Conservation (phyloP, 2,329 filamentous ascomycete species). For the Trichoderma polysporum region DNA sequence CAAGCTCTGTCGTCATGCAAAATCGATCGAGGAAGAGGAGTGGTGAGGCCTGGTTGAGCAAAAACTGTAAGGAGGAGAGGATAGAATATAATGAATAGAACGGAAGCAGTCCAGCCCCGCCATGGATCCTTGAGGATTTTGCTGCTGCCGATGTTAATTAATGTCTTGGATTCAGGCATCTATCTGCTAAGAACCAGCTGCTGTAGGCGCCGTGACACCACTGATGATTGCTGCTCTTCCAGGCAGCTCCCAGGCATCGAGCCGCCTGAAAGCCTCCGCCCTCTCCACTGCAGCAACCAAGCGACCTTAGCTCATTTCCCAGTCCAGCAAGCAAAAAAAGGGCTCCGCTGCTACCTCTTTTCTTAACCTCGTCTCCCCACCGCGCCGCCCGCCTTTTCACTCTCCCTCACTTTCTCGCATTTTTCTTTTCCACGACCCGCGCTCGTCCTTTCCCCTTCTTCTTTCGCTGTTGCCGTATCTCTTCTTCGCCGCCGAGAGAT, state of each 20-base stretch:
- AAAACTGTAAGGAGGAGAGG: neutral
- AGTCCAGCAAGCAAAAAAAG: conserved; percentile 14
- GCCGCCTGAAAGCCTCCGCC: conserved; percentile 11
- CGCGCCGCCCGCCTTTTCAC: conserved; percentile 20
- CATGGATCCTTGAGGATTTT: too few species aligned
- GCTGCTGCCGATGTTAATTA: neutral
- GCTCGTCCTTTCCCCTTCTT: neutral
- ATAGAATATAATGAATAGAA: neutral
- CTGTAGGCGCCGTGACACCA: neutral
- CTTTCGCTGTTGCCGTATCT: neutral
- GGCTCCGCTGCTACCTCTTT: conserved; percentile 14
- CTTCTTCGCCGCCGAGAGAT: conserved; percentile 8
- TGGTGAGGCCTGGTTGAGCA: neutral
- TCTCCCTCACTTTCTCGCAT: conserved; percentile 12
- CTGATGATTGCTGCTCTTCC: neutral
- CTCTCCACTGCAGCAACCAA: conserved; percentile 9
- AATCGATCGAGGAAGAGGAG: neutral
- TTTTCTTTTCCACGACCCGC: conserved; percentile 18
- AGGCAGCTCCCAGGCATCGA: conserved; percentile 9
- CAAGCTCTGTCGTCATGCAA: neutral
- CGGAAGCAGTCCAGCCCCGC: neutral
- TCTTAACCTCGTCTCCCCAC: conserved; percentile 20
- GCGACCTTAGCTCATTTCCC: conserved; percentile 9
- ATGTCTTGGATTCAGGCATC: neutral
- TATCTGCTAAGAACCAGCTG: neutral